Evolutionary conservation across 1,284 basidiomycete genomes (phyloP), one percentile per base, ranked within the genome.

Genomic region (Irpex rosettiformis): DNA sequence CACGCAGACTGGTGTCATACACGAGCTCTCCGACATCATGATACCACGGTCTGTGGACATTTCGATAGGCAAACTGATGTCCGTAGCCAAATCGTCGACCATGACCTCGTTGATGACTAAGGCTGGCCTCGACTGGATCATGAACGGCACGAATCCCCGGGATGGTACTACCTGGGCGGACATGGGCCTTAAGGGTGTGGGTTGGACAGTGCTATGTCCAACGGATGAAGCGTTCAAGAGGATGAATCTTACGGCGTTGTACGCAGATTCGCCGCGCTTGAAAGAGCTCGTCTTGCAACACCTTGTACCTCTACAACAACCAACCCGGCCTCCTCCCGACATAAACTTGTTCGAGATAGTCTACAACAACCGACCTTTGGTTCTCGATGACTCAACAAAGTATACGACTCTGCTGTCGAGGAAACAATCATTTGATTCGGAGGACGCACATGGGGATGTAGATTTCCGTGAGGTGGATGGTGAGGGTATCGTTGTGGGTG

Each of bases 211-310:
- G 1, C 80, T 99, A 3, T 93, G 91, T 64, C 97, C 97, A 1
- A 88, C 86, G 1, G 97, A 99, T 68, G 87, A 89, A 60, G 95
- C 96, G 0, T 97, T 98, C 79, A 89, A 94, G 64, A 77, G 82
- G n/a, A 74, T 92, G 68, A 96, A 99, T 72, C 73, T 98, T 53
- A 94, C 94, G 0, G 74, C 79, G 60, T 81, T 98, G 57, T 87
- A 89, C 61, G 78, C 81, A 27, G 81, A 94, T 68, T 66, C 74
- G 3, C 78, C 83, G 2, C 73, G 72, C 0, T 79, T 98, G 29
- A 78, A 80, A 43, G 76, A 77, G 3, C 86, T 98, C 21, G 88
- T 98, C 57, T 81, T 85, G 59, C 92, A 98, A 66, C 96, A 99
- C 73, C 83, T 99, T 61, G 89, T 99, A 60, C 89, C 87, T 65